Evolutionary conservation across 1,284 basidiomycete species (phyloP).

Genomic region (Ceratobasidium sp.): DNA sequence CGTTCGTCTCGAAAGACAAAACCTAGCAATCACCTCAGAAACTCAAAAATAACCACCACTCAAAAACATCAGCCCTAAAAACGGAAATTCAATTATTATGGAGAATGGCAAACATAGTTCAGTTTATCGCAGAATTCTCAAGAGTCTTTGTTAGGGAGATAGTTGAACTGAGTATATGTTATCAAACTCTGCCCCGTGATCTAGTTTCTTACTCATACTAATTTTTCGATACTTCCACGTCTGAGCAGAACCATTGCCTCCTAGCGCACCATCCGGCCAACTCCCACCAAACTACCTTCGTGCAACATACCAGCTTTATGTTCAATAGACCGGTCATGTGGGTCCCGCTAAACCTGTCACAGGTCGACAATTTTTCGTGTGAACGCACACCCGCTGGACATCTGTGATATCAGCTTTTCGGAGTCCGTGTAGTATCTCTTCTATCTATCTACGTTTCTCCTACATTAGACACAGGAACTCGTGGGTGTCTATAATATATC

Average conservation of each 20-base stretch:
- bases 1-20: no score
- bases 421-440: no score
- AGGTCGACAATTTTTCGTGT: conserved; percentile 48
- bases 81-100: no score
- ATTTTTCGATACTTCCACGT: conserved; percentile 35
- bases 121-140: conserved; percentile 89
- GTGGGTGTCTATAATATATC: no score
- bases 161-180: conserved; percentile 79
- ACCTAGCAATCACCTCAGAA: no score
- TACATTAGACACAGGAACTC: no score
- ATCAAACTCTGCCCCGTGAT: background rate
- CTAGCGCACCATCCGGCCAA: conserved; percentile 30
- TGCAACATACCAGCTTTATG: conserved; percentile 87
- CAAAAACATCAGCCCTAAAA: no score
- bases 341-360: conserved; percentile 78
- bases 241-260: conserved; percentile 33
- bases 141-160: conserved; percentile 96
- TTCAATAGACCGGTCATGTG: conserved; percentile 81
- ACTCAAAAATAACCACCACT: no score
- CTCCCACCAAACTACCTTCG: conserved; percentile 88
- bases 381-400: no score
- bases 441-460: no score
- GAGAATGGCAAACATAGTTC: conserved; percentile 72
- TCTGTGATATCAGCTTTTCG: no score
- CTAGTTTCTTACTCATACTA: background rate